Evolutionary conservation across 192 early-diverging fungal genomes (phyloP).

Genomic region (Coemansia sp.): DNA sequence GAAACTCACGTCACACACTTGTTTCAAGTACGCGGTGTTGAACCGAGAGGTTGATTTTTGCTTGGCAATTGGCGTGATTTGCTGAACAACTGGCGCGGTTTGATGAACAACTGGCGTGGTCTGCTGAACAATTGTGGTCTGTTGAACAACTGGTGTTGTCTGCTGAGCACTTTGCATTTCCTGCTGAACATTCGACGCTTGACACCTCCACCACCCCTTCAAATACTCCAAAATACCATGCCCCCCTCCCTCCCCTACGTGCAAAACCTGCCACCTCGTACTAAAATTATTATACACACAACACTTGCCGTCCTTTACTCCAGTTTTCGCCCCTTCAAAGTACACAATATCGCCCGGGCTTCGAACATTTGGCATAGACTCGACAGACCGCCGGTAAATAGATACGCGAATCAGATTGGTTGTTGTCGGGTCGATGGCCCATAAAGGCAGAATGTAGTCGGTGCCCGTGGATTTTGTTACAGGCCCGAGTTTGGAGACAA

Average conservation of each 20-base stretch:
- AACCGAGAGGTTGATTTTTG: slow-evolving; percentile 4
- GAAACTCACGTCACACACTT: slow-evolving; percentile 1
- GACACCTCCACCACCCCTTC: slow-evolving; percentile 14
- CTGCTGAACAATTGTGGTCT: background rate
- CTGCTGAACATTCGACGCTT: background rate
- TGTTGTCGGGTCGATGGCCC: slow-evolving; percentile 18
- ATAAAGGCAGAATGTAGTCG: slow-evolving; percentile 12
- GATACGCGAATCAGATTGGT: background rate
- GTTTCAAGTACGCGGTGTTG: slow-evolving; percentile 7
- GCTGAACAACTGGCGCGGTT: background rate
- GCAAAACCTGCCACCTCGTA: slow-evolving; percentile 18
- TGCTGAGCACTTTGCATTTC: background rate
- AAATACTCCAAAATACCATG: slow-evolving; percentile 17
- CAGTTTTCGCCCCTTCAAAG: slow-evolving; percentile 14
- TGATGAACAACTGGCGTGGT: background rate
- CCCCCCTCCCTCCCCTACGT: background rate
- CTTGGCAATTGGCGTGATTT: background rate
- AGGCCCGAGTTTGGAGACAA: slow-evolving; percentile 6
- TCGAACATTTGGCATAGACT: slow-evolving; percentile 16
- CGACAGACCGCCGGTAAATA: slow-evolving; percentile 7
- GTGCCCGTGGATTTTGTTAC: slow-evolving; percentile 3
- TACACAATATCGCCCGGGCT: slow-evolving; percentile 24
- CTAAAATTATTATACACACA: slow-evolving; percentile 7
- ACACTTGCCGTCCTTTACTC: background rate
- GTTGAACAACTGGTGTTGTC: background rate